Conservation (phyloP, 2,329 filamentous ascomycete genomes). For the Botrytis pseudocinerea region DNA sequence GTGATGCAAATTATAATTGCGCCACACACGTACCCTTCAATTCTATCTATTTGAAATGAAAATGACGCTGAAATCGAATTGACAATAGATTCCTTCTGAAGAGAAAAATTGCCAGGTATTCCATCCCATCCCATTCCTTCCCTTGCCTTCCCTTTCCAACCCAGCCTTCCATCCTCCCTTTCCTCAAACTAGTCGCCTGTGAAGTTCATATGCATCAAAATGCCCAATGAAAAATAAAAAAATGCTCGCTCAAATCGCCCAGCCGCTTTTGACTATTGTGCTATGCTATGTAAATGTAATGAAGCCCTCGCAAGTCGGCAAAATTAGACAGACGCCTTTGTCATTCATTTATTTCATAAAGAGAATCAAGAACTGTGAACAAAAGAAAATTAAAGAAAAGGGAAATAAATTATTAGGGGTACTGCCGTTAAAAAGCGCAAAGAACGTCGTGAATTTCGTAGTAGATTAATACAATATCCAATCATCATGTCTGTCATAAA, state of each 20-base stretch:
- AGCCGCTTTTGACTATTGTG: not conserved
- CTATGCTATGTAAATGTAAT: conserved; percentile 12
- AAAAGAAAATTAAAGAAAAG: not conserved
- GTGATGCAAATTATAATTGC: conserved; percentile 13
- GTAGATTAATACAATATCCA: conserved; percentile 24
- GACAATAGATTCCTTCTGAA: not conserved
- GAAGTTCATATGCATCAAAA: conserved; percentile 12
- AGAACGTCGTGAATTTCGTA: conserved; percentile 16
- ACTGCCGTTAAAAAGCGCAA: conserved; percentile 18
- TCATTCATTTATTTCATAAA: conserved; percentile 12
- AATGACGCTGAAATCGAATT: not conserved
- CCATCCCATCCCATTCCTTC: conserved; percentile 1
- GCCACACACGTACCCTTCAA: not conserved
- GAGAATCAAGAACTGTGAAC: conserved; percentile 15
- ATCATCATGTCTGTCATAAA: conserved; percentile 24
- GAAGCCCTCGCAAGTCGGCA: not conserved
- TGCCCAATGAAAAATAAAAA: conserved; percentile 4
- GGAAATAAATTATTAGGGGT: not conserved
- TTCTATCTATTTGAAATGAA: not conserved
- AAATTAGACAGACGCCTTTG: not conserved
- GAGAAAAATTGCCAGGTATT: conserved; percentile 17
- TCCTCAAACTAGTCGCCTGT: conserved; percentile 4
- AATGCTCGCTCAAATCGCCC: conserved; percentile 12
- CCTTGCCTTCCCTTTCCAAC: not conserved
- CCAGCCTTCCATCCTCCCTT: not conserved